These are phyloP conservation scores for Lactarius quietus DNA, from an alignment of 768 basidiomycete species.

Conservation along the genomic window DNA sequence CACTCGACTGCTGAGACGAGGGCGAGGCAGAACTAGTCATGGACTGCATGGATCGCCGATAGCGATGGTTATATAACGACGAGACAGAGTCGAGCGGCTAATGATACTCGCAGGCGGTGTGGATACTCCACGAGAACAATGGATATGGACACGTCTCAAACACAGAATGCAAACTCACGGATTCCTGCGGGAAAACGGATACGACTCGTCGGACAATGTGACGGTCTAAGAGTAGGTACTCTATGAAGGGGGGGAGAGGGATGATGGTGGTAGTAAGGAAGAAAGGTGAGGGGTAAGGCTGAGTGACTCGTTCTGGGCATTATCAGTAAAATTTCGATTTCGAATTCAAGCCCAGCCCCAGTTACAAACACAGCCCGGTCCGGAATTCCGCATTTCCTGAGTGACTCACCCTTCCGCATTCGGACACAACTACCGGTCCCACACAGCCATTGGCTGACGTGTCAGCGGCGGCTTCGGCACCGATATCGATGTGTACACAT, in stretches of 20 bases:
- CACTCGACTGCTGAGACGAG: conserved; percentile 24
- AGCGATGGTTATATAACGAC: conserved; percentile 9
- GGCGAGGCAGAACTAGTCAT: conserved; percentile 13
- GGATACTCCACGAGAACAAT: conserved; percentile 23
- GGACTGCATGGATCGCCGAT: conserved; percentile 23
- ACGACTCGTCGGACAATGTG: conserved; percentile 23
- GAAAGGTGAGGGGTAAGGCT: background rate
- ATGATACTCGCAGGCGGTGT: conserved; percentile 17
- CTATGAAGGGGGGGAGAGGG: background rate
- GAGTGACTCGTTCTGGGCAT: conserved; percentile 19
- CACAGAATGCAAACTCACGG: conserved; percentile 28
- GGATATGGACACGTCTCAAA: conserved; percentile 25
- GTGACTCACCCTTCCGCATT: background rate
- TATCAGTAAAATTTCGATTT: conserved; percentile 22
- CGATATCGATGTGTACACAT: conserved; percentile 6
- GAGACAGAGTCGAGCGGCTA: conserved; percentile 20
- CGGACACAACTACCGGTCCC: conserved; percentile 12
- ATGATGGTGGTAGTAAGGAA: conserved; percentile 14
- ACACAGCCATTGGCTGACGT: conserved; percentile 3
- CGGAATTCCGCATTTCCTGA: conserved; percentile 2
- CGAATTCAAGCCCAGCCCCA: conserved; percentile 26
- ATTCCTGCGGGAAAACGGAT: conserved; percentile 13
- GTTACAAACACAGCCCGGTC: background rate
- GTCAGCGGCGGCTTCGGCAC: conserved; percentile 10
- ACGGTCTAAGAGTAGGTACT: background rate